A percentile compares a stretch with the other conserved stretches of the same genome.
These are phyloP conservation scores for Stagonosporopsis rhizophila DNA, from an alignment of 2,329 filamentous ascomycete genomes.

Conservation along the genomic window DNA sequence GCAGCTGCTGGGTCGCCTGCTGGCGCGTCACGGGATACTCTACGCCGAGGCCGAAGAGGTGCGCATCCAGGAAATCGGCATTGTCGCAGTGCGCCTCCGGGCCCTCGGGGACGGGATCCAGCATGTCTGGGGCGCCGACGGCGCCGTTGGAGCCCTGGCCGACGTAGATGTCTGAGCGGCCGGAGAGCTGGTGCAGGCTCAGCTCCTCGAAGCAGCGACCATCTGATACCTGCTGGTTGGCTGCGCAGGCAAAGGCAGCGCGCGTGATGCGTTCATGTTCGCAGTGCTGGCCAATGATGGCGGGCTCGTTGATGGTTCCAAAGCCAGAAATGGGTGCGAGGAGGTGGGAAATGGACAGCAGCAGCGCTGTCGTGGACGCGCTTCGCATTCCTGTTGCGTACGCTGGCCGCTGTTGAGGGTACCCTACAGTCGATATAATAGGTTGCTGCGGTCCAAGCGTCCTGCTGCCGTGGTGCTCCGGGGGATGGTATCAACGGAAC, in stretches of 20 bases:
- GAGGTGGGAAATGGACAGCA: slow-evolving; percentile 4
- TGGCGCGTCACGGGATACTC: slow-evolving; percentile 30
- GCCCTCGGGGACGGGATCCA: slow-evolving; percentile 33
- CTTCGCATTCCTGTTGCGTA: slow-evolving; percentile 13
- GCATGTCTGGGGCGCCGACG: slow-evolving; percentile 35
- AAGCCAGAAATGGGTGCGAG: slow-evolving; percentile 13
- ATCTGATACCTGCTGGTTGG: slow-evolving; percentile 23
- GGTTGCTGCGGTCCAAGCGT: slow-evolving; percentile 11
- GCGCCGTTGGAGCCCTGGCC: slow-evolving; percentile 33
- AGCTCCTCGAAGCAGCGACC: slow-evolving; percentile 32
- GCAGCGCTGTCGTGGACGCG: slow-evolving; percentile 6
- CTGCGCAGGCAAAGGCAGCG: slow-evolving; percentile 29
- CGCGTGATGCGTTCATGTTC: slow-evolving; percentile 36
- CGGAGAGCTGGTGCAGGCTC: slow-evolving; percentile 30
- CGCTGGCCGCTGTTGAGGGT: background rate
- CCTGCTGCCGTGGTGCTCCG: background rate
- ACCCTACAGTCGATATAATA: background rate
- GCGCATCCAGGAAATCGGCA: slow-evolving; percentile 33
- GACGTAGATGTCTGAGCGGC: slow-evolving; percentile 28
- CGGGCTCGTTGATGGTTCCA: slow-evolving; percentile 35
- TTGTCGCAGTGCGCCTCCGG: slow-evolving; percentile 38
- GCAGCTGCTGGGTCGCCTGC: slow-evolving; percentile 29
- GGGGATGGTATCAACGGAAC: slow-evolving; percentile 8
- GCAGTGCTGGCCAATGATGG: slow-evolving; percentile 32
- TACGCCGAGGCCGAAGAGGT: slow-evolving; percentile 16